These are phyloP conservation scores for Daldinia loculata DNA, from an alignment of 495 filamentous ascomycete genomes.

Conservation along the genomic window DNA sequence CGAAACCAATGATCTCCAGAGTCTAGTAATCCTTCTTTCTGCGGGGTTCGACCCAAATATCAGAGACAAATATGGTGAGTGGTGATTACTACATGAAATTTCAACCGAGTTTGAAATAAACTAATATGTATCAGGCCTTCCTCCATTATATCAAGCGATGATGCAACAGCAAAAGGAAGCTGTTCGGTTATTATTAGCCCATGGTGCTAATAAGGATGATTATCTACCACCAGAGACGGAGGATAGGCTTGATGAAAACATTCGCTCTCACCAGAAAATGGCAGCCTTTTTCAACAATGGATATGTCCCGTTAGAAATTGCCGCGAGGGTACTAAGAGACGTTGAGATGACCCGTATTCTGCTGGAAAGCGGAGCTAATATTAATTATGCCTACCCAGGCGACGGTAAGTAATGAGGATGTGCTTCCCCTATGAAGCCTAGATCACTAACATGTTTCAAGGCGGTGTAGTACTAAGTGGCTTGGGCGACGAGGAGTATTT, in stretches of 20 bases:
- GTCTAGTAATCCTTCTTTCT: conserved; percentile 10
- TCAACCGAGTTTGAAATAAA: not conserved
- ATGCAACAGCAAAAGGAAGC: conserved; percentile 14
- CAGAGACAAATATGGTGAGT: conserved; percentile 11
- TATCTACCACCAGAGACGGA: conserved; percentile 14
- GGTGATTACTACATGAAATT: not conserved
- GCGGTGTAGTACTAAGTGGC: conserved; percentile 12
- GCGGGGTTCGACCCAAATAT: conserved; percentile 23
- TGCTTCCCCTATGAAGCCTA: not conserved
- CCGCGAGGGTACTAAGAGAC: conserved; percentile 6
- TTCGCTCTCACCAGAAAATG: conserved; percentile 5
- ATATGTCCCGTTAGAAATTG: conserved; percentile 4
- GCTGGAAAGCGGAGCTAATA: conserved; percentile 13
- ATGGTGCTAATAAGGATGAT: conserved; percentile 28
- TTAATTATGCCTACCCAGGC: conserved; percentile 7
- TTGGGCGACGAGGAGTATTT: conserved; percentile 20
- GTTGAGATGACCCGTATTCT: conserved; percentile 22
- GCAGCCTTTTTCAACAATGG: not conserved
- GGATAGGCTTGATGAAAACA: conserved; percentile 5
- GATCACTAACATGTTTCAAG: not conserved
- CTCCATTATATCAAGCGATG: conserved; percentile 34
- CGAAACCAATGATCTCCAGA: conserved; percentile 7
- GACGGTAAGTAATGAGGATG: conserved; percentile 7
- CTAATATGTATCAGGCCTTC: conserved; percentile 9
- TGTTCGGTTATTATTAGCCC: conserved; percentile 16